A percentile compares a stretch with the other conserved stretches of the same genome.
Conservation (phyloP, 345 rosid genomes). For the Angophora floribunda region DNA sequence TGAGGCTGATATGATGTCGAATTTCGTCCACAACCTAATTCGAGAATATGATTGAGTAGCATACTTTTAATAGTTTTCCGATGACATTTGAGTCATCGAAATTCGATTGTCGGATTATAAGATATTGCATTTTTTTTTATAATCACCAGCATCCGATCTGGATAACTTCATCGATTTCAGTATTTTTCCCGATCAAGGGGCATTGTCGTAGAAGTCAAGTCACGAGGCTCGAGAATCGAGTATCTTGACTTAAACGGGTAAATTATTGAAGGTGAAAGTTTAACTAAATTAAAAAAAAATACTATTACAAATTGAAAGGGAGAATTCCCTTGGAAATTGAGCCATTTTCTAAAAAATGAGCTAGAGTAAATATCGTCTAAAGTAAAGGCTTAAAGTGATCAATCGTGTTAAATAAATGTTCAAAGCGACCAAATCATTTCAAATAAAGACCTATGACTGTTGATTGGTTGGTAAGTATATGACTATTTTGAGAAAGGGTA, state of each 20-base stretch:
- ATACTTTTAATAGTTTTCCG: neutral
- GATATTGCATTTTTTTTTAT: neutral
- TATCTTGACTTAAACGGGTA: neutral
- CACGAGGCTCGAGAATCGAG: neutral
- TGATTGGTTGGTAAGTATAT: too few relatives aligned
- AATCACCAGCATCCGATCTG: neutral
- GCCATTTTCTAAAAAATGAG: too few relatives aligned
- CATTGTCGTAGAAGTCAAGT: neutral
- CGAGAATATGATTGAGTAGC: neutral
- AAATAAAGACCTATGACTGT: too few relatives aligned
- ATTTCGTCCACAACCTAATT: neutral
- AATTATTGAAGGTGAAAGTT: too few relatives aligned
- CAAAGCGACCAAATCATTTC: too few relatives aligned
- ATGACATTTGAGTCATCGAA: neutral
- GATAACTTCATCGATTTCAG: neutral
- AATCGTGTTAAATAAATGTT: too few relatives aligned
- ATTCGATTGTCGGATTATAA: neutral
- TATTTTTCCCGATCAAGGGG: neutral
- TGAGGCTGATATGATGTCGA: neutral
- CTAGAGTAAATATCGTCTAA: too few relatives aligned
- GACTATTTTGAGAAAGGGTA: too few relatives aligned
- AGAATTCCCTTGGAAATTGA: too few relatives aligned
- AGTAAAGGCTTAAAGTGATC: too few relatives aligned
- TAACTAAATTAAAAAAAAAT: neutral
- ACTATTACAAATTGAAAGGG: too few relatives aligned